These are phyloP conservation scores for Xylaria sp. DNA, from an alignment of 2,329 filamentous ascomycete species.

Conservation along the genomic window DNA sequence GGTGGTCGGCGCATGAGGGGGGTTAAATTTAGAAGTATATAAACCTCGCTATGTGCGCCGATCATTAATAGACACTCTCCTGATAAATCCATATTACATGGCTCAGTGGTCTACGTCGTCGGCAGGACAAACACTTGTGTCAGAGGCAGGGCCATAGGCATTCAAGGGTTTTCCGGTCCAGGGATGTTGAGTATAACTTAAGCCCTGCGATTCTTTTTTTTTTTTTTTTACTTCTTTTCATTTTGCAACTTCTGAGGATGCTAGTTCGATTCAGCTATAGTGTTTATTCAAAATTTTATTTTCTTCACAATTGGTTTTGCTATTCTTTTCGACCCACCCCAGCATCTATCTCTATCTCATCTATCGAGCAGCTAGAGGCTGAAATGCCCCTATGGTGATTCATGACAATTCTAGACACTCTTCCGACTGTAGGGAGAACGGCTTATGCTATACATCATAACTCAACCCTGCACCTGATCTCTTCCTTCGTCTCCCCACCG, in stretches of 20 bases:
- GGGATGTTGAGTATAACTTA: constrained; percentile 5
- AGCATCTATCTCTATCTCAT: too few species aligned
- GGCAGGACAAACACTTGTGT: constrained; percentile 18
- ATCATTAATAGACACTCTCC: constrained; percentile 18
- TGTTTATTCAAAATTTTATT: not conserved
- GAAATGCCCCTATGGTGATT: not conserved
- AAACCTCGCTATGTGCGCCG: constrained; percentile 14
- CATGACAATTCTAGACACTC: too few species aligned
- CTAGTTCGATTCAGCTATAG: not conserved
- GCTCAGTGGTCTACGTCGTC: constrained; percentile 19
- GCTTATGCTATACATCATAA: constrained; percentile 26
- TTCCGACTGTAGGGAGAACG: not conserved
- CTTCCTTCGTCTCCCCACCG: constrained; percentile 29
- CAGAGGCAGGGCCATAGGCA: constrained; percentile 14
- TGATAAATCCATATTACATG: not conserved
- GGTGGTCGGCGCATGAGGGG: too few species aligned
- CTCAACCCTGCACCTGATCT: constrained; percentile 39
- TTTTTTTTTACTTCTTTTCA: too few species aligned
- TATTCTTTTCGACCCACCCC: too few species aligned
- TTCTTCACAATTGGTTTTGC: too few species aligned
- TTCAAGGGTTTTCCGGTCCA: constrained; percentile 19
- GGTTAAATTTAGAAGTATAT: constrained; percentile 2
- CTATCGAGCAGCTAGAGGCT: not conserved
- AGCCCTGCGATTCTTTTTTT: constrained; percentile 12
- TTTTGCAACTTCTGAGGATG: constrained; percentile 1